Conservation (phyloP, 768 basidiomycete species). For the Kwoniella dendrophila region DNA sequence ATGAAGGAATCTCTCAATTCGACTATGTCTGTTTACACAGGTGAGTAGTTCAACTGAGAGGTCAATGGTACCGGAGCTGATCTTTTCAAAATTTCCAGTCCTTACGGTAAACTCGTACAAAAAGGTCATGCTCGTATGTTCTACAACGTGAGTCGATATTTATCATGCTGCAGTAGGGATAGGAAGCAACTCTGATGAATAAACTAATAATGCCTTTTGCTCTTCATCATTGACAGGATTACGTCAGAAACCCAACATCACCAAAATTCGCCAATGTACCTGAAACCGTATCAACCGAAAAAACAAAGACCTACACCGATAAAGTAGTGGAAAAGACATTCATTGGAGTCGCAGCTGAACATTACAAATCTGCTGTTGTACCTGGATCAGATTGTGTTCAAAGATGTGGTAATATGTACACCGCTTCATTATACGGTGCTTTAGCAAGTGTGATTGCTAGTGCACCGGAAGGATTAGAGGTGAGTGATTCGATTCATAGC, state of each 20-base stretch:
- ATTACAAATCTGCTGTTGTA: constrained; percentile 73
- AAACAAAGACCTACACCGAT: constrained; percentile 79
- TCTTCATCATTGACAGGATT: constrained; percentile 88
- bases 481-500: constrained; percentile 13
- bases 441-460: constrained; percentile 81
- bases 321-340: constrained; percentile 96
- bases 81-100: constrained; percentile 58
- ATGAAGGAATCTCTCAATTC: constrained; percentile 73
- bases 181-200: no score
- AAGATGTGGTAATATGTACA: constrained; percentile 98
- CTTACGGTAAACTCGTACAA: constrained; percentile 98
- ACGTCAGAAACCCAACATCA: constrained; percentile 72
- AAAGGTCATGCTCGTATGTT: constrained; percentile 89
- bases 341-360: constrained; percentile 72
- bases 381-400: constrained; percentile 84
- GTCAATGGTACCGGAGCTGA: background rate
- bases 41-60: constrained; percentile 29
- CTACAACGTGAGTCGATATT: constrained; percentile 48
- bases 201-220: constrained; percentile 1
- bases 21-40: constrained; percentile 93
- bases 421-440: constrained; percentile 91
- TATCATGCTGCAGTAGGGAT: background rate
- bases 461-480: constrained; percentile 67
- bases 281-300: constrained; percentile 64
- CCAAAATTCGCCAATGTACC: constrained; percentile 69